phyloP scores from a whole-genome alignment of 768 basidiomycete genomes.

The Daedalea quercina region DNA sequence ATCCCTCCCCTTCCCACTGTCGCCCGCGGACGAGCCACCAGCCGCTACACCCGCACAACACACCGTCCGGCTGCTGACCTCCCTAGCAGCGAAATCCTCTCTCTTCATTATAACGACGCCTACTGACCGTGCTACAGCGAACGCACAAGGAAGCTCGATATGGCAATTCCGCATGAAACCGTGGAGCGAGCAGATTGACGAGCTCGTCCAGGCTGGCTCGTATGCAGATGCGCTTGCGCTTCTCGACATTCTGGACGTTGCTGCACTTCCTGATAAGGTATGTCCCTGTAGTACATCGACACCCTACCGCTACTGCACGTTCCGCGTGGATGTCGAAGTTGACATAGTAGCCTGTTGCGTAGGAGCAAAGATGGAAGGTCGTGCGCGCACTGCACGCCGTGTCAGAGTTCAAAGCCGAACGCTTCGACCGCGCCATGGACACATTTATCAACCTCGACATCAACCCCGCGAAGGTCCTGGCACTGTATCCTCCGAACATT shows the following conservation, averaged over 20 bases:
- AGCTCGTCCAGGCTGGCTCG: constrained; percentile 58
- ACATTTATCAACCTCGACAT: constrained; percentile 82
- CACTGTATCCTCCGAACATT: constrained; percentile 77
- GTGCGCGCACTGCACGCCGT: constrained; percentile 77
- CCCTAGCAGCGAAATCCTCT: constrained; percentile 45
- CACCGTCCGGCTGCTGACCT: constrained; percentile 58
- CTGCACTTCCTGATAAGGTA: constrained; percentile 60
- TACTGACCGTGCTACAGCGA: constrained; percentile 56
- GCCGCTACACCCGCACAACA: constrained; percentile 28
- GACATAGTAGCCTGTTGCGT: background rate
- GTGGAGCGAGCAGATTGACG: constrained; percentile 81
- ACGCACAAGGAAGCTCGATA: constrained; percentile 68
- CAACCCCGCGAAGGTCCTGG: constrained; percentile 91
- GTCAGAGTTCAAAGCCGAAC: constrained; percentile 58
- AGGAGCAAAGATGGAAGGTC: constrained; percentile 50
- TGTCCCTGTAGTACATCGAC: background rate
- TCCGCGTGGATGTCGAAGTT: no score
- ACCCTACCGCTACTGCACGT: no score
- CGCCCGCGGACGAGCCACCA: constrained; percentile 23
- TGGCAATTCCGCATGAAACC: constrained; percentile 70
- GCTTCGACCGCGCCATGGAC: constrained; percentile 78
- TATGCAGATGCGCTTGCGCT: constrained; percentile 80
- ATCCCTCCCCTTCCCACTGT: constrained; percentile 57
- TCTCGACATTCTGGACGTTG: constrained; percentile 60
- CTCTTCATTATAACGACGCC: constrained; percentile 67